Conservation (phyloP, 306 rosid species). For the Canavalia gladiata region DNA sequence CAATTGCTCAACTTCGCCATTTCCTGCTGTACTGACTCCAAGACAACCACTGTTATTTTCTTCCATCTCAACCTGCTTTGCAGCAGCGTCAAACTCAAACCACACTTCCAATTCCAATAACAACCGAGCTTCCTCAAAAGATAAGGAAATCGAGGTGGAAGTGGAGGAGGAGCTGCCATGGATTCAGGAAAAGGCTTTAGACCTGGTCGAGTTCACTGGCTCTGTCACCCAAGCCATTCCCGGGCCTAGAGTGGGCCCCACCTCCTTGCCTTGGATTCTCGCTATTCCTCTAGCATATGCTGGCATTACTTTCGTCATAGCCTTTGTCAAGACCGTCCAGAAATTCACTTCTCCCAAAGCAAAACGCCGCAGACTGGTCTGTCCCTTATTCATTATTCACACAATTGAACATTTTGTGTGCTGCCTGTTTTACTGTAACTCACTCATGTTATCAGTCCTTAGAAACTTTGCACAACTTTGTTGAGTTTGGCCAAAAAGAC, state of each 20-base stretch:
- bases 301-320: constrained; percentile 76
- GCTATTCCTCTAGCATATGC: constrained; percentile 84
- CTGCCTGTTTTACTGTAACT: not conserved
- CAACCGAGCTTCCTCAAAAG: constrained; percentile 16
- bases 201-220: constrained; percentile 93
- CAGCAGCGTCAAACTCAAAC: constrained; percentile 21
- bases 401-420: not conserved
- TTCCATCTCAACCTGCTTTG: constrained; percentile 27
- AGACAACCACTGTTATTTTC: not conserved
- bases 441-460: not conserved
- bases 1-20: not conserved
- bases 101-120: not conserved
- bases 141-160: constrained; percentile 62
- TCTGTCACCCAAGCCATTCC: constrained; percentile 91
- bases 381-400: not conserved
- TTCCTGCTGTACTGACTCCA: not conserved
- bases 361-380: constrained; percentile 80
- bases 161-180: constrained; percentile 92
- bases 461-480: not conserved
- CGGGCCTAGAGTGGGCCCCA: constrained; percentile 90
- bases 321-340: constrained; percentile 73
- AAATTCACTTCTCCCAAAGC: constrained; percentile 86
- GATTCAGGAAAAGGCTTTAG: constrained; percentile 96
- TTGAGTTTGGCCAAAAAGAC: not conserved
- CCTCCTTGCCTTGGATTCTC: constrained; percentile 89